Evolutionary conservation across 176 grass and related monocot species (phyloP).

Genomic region (Rhynchospora tenuis): DNA sequence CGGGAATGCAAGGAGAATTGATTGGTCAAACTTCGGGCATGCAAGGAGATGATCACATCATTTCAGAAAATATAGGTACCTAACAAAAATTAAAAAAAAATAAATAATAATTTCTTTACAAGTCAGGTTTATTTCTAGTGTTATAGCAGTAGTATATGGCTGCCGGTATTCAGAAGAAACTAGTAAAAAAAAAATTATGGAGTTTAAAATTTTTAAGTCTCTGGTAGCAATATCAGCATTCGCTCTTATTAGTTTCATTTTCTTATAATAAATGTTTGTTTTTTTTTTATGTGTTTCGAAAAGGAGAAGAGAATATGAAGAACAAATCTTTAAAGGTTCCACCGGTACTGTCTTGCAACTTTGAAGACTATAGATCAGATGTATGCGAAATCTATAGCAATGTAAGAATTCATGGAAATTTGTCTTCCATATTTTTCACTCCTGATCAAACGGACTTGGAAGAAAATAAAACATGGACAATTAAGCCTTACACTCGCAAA

Average conservation of each 20-base stretch:
- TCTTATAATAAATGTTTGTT: background rate
- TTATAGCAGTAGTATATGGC: no score
- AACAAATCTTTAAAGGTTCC: background rate
- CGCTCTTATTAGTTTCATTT: background rate
- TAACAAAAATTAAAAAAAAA: no score
- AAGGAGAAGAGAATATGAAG: background rate
- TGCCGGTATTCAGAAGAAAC: no score
- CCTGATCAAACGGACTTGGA: constrained; percentile 9
- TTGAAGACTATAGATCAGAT: constrained; percentile 40
- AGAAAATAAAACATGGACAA: constrained; percentile 44
- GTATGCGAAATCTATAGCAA: constrained; percentile 64
- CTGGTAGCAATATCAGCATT: background rate
- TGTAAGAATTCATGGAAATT: constrained; percentile 41
- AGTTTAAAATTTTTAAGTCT: background rate
- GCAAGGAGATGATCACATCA: background rate
- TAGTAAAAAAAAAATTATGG: background rate
- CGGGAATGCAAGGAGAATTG: background rate
- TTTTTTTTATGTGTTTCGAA: background rate
- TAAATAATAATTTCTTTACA: no score
- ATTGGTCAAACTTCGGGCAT: background rate
- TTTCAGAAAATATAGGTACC: constrained; percentile 3
- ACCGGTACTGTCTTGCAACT: constrained; percentile 32
- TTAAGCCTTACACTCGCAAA: constrained; percentile 76
- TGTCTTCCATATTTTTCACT: constrained; percentile 25
- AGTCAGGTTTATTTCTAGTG: no score